phyloP scores from a whole-genome alignment of 345 rosid species.

The Passiflora organensis region DNA sequence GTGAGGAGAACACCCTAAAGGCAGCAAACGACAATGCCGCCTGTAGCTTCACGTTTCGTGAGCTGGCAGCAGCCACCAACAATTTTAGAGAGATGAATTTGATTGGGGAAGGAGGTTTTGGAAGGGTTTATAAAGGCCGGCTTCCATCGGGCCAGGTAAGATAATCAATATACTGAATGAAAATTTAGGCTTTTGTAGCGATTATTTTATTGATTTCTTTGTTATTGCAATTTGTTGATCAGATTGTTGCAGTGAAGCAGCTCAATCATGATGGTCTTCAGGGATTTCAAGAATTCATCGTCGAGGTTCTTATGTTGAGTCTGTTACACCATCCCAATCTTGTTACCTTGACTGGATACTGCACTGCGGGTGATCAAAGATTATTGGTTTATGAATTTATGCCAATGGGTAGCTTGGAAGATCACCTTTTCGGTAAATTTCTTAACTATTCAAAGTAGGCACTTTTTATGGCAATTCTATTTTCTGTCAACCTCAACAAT shows the following conservation, averaged over 20 bases:
- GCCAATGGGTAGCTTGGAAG: constrained; percentile 93
- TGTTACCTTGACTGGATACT: constrained; percentile 84
- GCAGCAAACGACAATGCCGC: constrained; percentile 40
- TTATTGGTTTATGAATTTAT: constrained; percentile 91
- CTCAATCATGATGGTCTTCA: constrained; percentile 86
- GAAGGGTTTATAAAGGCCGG: constrained; percentile 85
- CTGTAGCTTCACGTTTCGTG: constrained; percentile 73
- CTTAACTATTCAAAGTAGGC: neutral
- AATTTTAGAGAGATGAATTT: constrained; percentile 73
- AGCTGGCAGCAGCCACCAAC: constrained; percentile 65
- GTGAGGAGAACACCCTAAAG: constrained; percentile 3
- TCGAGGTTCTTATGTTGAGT: constrained; percentile 96
- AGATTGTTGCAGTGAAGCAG: constrained; percentile 92
- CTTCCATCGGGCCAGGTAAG: constrained; percentile 72
- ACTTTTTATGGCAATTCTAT: too few species aligned
- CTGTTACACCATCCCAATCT: constrained; percentile 80
- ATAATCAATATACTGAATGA: neutral
- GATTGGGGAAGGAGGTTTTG: constrained; percentile 96
- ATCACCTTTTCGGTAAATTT: constrained; percentile 80
- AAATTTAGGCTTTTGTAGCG: neutral
- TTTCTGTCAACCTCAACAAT: too few species aligned
- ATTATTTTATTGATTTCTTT: neutral
- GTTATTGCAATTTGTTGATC: constrained; percentile 20
- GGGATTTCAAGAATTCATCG: constrained; percentile 86
- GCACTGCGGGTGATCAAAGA: constrained; percentile 93